Conservation (phyloP, 305 asterid species). For the Coffea humblotiana region DNA sequence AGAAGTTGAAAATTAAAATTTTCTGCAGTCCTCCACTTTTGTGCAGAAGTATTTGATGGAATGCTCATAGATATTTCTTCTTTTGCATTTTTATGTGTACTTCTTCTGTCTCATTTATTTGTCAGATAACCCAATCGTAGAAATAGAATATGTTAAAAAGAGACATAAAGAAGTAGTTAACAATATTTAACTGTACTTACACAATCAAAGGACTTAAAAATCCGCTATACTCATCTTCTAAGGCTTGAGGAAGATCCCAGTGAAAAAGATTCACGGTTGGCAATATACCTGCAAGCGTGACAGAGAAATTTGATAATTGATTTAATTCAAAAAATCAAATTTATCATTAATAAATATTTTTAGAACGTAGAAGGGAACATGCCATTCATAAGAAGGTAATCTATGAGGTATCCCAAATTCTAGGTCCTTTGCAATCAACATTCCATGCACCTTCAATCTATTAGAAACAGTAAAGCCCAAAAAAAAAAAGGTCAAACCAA, state of each 20-base stretch:
- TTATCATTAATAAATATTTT: neutral
- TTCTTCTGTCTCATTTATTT: no score
- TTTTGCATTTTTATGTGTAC: no score
- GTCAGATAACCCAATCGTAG: no score
- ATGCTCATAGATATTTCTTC: no score
- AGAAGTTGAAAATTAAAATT: no score
- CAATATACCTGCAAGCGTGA: constrained; percentile 32
- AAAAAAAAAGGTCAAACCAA: no score
- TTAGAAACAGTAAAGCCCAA: no score
- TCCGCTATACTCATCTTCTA: constrained; percentile 56
- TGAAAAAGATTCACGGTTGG: constrained; percentile 50
- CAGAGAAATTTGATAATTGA: neutral
- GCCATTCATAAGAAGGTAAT: constrained; percentile 7
- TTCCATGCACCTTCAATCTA: constrained; percentile 44
- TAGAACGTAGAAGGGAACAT: neutral
- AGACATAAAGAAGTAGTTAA: no score
- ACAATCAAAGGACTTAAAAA: constrained; percentile 41
- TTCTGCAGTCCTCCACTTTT: no score
- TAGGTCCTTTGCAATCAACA: constrained; percentile 45
- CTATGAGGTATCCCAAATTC: constrained; percentile 42
- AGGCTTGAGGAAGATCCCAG: constrained; percentile 48
- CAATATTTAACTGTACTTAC: constrained; percentile 27
- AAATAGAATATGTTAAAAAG: no score
- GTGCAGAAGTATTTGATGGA: no score
- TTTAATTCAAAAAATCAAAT: neutral